Conservation (phyloP, 495 filamentous ascomycete species). For the Daldinia bambusicola region DNA sequence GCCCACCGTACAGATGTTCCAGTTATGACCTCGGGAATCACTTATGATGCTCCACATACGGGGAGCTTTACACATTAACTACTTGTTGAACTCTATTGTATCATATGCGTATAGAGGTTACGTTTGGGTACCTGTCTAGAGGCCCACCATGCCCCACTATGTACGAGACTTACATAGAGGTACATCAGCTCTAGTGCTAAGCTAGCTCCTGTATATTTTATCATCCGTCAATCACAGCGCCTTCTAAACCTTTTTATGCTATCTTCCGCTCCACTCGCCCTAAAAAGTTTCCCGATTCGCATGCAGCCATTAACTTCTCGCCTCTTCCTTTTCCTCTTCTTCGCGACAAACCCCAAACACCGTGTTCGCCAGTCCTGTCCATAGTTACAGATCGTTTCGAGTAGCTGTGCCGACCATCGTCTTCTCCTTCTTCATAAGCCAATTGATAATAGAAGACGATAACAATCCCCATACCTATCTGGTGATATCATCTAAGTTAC, state of each 20-base stretch:
- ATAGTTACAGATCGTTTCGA: conserved; percentile 6
- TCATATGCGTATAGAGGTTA: conserved; percentile 1
- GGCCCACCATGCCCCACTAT: background rate
- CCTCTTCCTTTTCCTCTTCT: conserved; percentile 10
- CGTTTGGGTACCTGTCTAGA: conserved; percentile 7
- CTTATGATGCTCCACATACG: conserved; percentile 17
- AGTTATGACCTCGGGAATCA: conserved; percentile 11
- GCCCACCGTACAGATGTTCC: no score
- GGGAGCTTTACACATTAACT: conserved; percentile 8
- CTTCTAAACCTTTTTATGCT: conserved; percentile 34
- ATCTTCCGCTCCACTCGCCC: conserved; percentile 38
- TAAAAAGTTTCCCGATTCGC: conserved; percentile 32
- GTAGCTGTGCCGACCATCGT: conserved; percentile 18
- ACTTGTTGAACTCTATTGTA: background rate
- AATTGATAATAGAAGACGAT: conserved; percentile 18
- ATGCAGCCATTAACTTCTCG: conserved; percentile 26
- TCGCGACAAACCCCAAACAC: conserved; percentile 2
- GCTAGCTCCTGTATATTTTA: conserved; percentile 11
- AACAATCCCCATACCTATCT: conserved; percentile 22
- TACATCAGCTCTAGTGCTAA: conserved; percentile 8
- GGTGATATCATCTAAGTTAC: conserved; percentile 37
- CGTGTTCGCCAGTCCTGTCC: conserved; percentile 12
- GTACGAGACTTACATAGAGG: conserved; percentile 15
- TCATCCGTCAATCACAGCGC: conserved; percentile 30
- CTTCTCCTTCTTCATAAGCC: background rate